Evolutionary conservation across 2,329 filamentous ascomycete species (phyloP), one percentile per base, ranked within the genome.

Genomic region (Beauveria rudraprayagi): DNA sequence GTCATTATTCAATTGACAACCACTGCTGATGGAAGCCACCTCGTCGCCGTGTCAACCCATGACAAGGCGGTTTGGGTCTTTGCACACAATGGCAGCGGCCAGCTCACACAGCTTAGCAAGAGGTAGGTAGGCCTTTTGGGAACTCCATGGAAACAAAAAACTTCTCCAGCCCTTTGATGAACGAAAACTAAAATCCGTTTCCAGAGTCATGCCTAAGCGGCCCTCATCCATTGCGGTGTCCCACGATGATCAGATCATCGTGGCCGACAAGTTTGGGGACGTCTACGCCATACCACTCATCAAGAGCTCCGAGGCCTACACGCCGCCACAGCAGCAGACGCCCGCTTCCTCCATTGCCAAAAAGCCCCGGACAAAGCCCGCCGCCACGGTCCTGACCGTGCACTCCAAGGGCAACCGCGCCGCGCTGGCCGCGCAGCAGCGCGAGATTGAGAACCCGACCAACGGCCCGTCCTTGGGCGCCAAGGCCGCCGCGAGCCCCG

Each of bases 201-300:
- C 34, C 16, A 93, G 91, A 73, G 77, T 76, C 62, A 95, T 97
- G 89, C 91, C 92, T 44, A 97, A 97, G 77, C 86, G 92, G 41
- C 91, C 92, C 14, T 93, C 88, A 70, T 86, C 89, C 41, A 78
- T 97, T 62, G 77, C 82, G 56, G 75, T 97, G 57, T 85, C 88
- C 8, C 77, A 83, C 44, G 87, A 92, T 70, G 79, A 81, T 48
- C 89, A 86, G 9, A 90, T 99, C 64, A 75, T 97, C 62, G 86
- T 85, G 64, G 93, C 86, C 57, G 94, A 99, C 78, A 99, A 99
- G 74, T 97, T 97, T 70, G 94, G 94, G 66, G 94, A 99, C 72
- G 93, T 97, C 63, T 97, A 96, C 75, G 84, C 90, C 11, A 76
- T 99, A 8, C 93, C 94, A 16, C 78, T 97, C 3, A 72, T 91